Evolutionary conservation across 768 basidiomycete genomes (phyloP).

Genomic region (Candolleomyces eurysporus): DNA sequence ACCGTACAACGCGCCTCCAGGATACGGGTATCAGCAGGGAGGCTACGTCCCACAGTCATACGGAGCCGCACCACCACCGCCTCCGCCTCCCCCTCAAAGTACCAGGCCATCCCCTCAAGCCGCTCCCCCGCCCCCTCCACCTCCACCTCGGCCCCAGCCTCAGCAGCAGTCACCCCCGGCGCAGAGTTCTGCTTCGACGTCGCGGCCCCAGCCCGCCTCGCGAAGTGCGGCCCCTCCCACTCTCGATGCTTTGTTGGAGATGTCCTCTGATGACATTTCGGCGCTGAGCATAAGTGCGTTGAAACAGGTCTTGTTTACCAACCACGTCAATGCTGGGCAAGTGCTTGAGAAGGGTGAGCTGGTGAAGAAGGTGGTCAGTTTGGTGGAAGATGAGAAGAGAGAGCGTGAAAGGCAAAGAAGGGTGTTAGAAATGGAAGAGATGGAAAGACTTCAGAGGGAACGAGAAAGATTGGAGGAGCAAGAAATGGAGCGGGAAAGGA

Average conservation of each 20-base stretch:
- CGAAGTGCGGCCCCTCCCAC: conserved; percentile 51
- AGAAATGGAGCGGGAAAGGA: conserved; percentile 23
- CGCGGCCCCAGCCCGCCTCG: conserved; percentile 1
- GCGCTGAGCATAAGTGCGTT: conserved; percentile 67
- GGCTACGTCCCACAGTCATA: background rate
- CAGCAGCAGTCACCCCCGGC: background rate
- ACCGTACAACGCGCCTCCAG: background rate
- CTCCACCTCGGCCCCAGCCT: conserved; percentile 14
- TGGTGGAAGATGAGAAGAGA: conserved; percentile 63
- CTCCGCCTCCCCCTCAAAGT: conserved; percentile 15
- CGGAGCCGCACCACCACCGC: background rate
- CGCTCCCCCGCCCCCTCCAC: conserved; percentile 19
- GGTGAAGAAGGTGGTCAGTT: conserved; percentile 62
- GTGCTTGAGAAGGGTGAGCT: conserved; percentile 86
- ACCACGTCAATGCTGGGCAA: conserved; percentile 75
- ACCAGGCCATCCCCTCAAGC: conserved; percentile 17
- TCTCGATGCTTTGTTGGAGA: conserved; percentile 65
- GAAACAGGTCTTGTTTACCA: conserved; percentile 76
- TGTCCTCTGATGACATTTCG: conserved; percentile 55
- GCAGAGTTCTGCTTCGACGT: background rate
- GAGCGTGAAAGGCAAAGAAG: conserved; percentile 49
- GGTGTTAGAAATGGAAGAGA: conserved; percentile 45
- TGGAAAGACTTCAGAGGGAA: conserved; percentile 38
- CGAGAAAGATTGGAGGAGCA: conserved; percentile 36
- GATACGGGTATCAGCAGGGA: background rate